These are phyloP conservation scores for Fusarium austroafricanum DNA, from an alignment of 2,329 filamentous ascomycete genomes.

Conservation along the genomic window DNA sequence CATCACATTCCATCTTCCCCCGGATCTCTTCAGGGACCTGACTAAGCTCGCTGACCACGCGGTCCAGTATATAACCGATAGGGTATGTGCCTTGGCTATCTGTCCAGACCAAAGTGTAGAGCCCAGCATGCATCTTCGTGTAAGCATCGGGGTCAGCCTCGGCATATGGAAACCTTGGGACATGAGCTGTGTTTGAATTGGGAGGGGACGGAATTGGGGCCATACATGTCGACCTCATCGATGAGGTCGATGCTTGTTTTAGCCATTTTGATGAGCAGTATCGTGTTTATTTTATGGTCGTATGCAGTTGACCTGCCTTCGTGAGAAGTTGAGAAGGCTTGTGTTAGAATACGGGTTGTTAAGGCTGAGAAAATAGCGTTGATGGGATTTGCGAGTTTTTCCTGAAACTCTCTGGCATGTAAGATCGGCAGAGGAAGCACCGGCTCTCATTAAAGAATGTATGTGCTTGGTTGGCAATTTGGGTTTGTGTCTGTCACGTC, in stretches of 20 bases:
- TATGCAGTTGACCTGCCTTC: neutral
- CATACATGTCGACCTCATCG: slow-evolving; percentile 43
- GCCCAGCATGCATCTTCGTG: slow-evolving; percentile 64
- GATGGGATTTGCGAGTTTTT: slow-evolving; percentile 19
- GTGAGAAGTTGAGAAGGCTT: neutral
- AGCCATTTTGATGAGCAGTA: slow-evolving; percentile 27
- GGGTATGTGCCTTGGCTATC: slow-evolving; percentile 71
- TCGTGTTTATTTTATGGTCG: neutral
- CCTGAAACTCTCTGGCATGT: neutral
- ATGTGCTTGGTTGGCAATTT: neutral
- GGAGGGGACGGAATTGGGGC: neutral
- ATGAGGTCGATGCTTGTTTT: slow-evolving; percentile 45
- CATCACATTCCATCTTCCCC: slow-evolving; percentile 71
- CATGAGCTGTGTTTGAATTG: slow-evolving; percentile 1
- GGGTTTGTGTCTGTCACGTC: neutral
- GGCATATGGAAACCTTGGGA: slow-evolving; percentile 79
- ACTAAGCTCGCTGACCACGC: slow-evolving; percentile 62
- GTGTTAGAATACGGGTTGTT: neutral
- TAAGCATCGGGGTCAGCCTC: slow-evolving; percentile 69
- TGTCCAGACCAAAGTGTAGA: slow-evolving; percentile 75
- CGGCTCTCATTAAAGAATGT: neutral
- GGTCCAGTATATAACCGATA: slow-evolving; percentile 70
- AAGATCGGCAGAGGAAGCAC: neutral
- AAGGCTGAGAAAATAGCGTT: neutral
- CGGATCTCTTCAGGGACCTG: slow-evolving; percentile 62